Base-by-base conservation (phyloP, 441 rosid species). In the Capsella rubella region DNA sequence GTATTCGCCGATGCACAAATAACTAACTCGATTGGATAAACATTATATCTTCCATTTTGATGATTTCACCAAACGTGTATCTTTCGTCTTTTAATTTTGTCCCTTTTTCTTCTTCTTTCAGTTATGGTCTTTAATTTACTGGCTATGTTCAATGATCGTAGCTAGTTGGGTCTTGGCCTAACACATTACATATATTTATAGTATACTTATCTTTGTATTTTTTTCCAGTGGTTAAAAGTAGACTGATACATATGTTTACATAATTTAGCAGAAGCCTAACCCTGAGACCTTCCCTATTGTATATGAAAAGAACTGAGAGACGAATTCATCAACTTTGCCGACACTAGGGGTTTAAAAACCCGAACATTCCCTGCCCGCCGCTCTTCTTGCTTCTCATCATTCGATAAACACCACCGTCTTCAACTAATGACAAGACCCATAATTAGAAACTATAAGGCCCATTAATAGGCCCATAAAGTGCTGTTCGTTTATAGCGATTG, bases 21-120 rank as follows among this genome's bases (percentile, higher is more conserved):
- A 55, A 64, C 64, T 3, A 73, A 64, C 50, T 45, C 71, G 57
- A 64, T 34, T 46, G 56, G 77, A 71, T 64, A 39, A 64, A 73
- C 16, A 55, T 4, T 4, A 55, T 4, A 62, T 9, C 45, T 40
- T 61, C 39, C 43, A 52, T 72, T 61, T 52, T 32, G 45, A 45
- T 72, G 76, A 63, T 63, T 52, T 45, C 37, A 32, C 61, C 37
- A 40, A 53, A 62, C 34, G 18, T 15, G 8, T 12, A 8, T 34
- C 27, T 70, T 49, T 25, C 46, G 49, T 69, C 37, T 42, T 55
- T 43, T 4, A 8, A 68, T 55, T 54, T 4, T 42, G 15, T 55
- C 9, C 3, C 43, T 12, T 53, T 21, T 21, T 21, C 25, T 21
- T 55, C 4, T 13, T 34, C 4, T 8, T 35, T 21, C 0, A 18